Conservation (phyloP, 495 filamentous ascomycete genomes). For the Entonaema liquescens region DNA sequence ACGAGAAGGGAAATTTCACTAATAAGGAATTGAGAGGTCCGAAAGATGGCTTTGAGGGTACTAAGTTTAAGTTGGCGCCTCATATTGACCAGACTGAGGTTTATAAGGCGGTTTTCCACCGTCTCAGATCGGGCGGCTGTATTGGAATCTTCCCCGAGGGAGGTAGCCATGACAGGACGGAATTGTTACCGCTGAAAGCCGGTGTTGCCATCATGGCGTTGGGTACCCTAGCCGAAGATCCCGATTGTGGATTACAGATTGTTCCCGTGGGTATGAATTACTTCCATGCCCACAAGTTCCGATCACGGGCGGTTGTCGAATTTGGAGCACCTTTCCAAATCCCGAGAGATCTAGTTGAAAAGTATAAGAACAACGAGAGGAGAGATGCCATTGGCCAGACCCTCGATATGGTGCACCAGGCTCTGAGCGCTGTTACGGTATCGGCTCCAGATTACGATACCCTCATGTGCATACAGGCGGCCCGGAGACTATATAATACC, state of each 20-base stretch:
- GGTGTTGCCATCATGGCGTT: constrained; percentile 98
- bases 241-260: constrained; percentile 92
- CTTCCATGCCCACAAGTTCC: constrained; percentile 99
- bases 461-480: constrained; percentile 97
- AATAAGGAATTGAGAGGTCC: constrained; percentile 62
- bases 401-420: constrained; percentile 85
- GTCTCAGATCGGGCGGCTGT: constrained; percentile 82
- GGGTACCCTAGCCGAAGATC: constrained; percentile 86
- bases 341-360: constrained; percentile 79
- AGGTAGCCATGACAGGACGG: constrained; percentile 94
- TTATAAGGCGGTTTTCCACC: constrained; percentile 89
- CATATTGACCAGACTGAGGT: constrained; percentile 95
- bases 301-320: constrained; percentile 94
- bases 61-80: constrained; percentile 85
- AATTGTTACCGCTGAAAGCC: constrained; percentile 93
- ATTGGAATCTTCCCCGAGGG: constrained; percentile 98
- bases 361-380: constrained; percentile 82
- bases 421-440: constrained; percentile 88
- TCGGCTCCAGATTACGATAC: constrained; percentile 96
- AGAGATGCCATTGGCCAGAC: constrained; percentile 83
- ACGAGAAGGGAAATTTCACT: constrained; percentile 60
- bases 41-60: constrained; percentile 73
- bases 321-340: constrained; percentile 91
- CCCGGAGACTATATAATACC: constrained; percentile 90
- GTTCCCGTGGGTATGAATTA: constrained; percentile 99